Evolutionary conservation across 2,329 filamentous ascomycete species (phyloP).

Genomic region (Leptographium radiaticola): DNA sequence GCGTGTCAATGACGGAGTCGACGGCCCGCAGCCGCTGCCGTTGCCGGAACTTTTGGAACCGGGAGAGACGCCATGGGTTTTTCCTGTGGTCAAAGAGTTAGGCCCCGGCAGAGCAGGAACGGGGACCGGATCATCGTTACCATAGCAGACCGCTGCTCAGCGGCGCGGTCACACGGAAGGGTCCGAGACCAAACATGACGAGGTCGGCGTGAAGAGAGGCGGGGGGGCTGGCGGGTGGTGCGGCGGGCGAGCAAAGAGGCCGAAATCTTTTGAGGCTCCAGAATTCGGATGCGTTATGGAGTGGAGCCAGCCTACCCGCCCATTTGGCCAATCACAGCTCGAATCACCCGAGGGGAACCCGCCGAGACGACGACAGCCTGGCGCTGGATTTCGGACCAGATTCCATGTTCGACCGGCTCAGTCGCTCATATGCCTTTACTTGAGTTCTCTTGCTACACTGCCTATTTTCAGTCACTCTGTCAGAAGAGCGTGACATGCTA

Average conservation of each 20-base stretch:
- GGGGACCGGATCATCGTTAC: constrained; percentile 25
- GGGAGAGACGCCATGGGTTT: constrained; percentile 89
- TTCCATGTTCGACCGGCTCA: too few relatives aligned
- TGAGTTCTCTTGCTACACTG: too few relatives aligned
- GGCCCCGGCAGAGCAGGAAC: background rate
- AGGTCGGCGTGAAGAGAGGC: background rate
- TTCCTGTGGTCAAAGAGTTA: constrained; percentile 44
- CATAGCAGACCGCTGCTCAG: constrained; percentile 74
- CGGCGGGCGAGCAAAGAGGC: background rate
- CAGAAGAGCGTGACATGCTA: too few relatives aligned
- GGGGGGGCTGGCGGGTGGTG: background rate
- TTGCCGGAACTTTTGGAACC: constrained; percentile 80
- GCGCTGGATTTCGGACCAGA: too few relatives aligned
- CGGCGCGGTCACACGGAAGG: constrained; percentile 66
- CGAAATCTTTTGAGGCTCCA: background rate
- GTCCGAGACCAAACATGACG: constrained; percentile 71
- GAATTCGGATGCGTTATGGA: background rate
- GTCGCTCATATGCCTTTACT: too few relatives aligned
- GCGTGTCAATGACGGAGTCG: constrained; percentile 71
- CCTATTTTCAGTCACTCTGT: too few relatives aligned
- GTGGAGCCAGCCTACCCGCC: background rate
- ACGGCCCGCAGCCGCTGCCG: constrained; percentile 72
- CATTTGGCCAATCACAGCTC: background rate
- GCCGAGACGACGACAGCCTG: too few relatives aligned
- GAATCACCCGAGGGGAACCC: too few relatives aligned